Evolutionary conservation across 2,329 filamentous ascomycete species (phyloP), one percentile per base, ranked within the genome.

Genomic region (Colletotrichum sp.): DNA sequence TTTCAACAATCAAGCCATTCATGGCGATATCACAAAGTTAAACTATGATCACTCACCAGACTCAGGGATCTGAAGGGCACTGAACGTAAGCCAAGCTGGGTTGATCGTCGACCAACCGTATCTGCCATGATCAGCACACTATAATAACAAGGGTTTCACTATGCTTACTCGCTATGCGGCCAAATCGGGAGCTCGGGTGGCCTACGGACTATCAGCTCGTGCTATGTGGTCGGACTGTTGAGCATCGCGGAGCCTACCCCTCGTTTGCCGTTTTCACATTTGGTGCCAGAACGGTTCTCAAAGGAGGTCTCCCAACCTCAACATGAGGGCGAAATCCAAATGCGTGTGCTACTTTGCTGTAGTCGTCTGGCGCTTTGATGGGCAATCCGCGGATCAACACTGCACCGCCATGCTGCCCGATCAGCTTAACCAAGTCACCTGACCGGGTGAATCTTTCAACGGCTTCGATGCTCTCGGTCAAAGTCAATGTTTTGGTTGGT

Each of bases 211-310:
- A 61, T 74, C 13, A 66, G 52, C 34, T 21, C 7, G 15, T 5
- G 30, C 15, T 5, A 13, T 36, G 30, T 21, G 5, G 32, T n/a
- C 21, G 34, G 18, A 30, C 15, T 13, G 10, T 30, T 55, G n/a
- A 18, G 32, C 16, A 10, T 15, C 16, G 16, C 63, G 55, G 24
- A 64, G 18, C 76, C 75, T 74, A 81, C 79, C 84, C 83, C 70
- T 85, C 83, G 43, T 84, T 85, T 1, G 83, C 83, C 0, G 83
- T 85, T 73, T 84, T 84, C 9, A 85, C 80, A 48, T 85, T 85
- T 52, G 78, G 80, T 1, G 82, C 84, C 26, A 84, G 59, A 0
- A 84, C 76, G 2, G 81, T 84, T 16, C 83, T 78, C 36, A 82
- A 71, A 3, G 83, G 82, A 16, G 82, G 83, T 16, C 83, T 77